Conservation (phyloP, 768 basidiomycete genomes). For the Lactarius akahatsu region DNA sequence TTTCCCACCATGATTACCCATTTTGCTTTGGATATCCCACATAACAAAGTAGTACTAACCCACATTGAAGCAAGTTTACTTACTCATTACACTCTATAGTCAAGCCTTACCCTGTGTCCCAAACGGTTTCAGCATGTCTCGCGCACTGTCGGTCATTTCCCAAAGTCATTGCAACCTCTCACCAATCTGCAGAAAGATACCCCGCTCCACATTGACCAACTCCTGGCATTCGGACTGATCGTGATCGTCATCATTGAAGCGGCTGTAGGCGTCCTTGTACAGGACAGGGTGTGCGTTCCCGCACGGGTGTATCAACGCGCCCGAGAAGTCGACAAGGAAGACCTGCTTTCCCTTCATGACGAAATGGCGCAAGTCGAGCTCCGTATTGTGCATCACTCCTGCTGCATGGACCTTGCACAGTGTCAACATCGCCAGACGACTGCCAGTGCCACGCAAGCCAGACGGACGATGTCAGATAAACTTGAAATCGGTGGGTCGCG, state of each 20-base stretch:
- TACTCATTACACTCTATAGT: not conserved
- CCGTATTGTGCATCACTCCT: slow-evolving; percentile 14
- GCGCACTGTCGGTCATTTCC: not conserved
- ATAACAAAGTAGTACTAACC: too few relatives aligned
- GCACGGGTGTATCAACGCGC: slow-evolving; percentile 7
- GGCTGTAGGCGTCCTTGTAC: not conserved
- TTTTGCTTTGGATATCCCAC: too few relatives aligned
- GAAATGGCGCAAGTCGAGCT: slow-evolving; percentile 19
- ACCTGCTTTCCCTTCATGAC: slow-evolving; percentile 20
- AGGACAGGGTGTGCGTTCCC: slow-evolving; percentile 7
- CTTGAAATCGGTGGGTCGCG: too few relatives aligned
- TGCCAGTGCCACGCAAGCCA: not conserved
- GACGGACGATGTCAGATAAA: not conserved
- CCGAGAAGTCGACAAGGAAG: slow-evolving; percentile 17
- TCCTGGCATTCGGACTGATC: slow-evolving; percentile 8
- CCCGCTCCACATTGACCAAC: not conserved
- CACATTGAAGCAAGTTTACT: not conserved
- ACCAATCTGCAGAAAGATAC: slow-evolving; percentile 8
- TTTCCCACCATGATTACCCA: too few relatives aligned
- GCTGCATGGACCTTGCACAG: slow-evolving; percentile 16
- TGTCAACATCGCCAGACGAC: slow-evolving; percentile 20
- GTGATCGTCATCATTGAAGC: not conserved
- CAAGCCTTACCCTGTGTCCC: not conserved
- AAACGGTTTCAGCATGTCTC: not conserved
- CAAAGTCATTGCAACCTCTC: not conserved